phyloP scores from a whole-genome alignment of 208 protist genomes.

The Wallacemonas sp. region DNA sequence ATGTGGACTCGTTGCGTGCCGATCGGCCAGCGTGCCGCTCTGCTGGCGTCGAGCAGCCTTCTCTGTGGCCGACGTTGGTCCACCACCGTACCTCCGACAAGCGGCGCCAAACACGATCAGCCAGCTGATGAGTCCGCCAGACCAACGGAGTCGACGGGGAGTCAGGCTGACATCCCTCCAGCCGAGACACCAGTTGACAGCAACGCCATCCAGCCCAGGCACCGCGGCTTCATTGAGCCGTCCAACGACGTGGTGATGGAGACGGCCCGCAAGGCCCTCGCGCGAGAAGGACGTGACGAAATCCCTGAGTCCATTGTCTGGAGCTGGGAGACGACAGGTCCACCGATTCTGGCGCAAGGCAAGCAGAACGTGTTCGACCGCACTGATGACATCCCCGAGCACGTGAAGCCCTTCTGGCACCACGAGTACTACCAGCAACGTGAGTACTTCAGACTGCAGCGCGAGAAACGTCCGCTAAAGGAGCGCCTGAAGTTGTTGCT shows the following conservation, averaged over 20 bases:
- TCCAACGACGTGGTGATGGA: conserved; percentile 87
- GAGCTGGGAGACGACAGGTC: conserved; percentile 72
- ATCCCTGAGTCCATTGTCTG: conserved; percentile 70
- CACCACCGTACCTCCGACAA: background rate
- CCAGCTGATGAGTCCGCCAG: background rate
- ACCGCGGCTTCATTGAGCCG: conserved; percentile 71
- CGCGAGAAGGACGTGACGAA: conserved; percentile 71
- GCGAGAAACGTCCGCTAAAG: conserved; percentile 71
- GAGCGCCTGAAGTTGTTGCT: conserved; percentile 51
- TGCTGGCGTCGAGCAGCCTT: conserved; percentile 1
- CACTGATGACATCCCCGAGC: conserved; percentile 85
- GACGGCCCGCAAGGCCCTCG: conserved; percentile 78
- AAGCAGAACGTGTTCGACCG: conserved; percentile 86
- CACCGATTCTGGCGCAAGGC: conserved; percentile 68
- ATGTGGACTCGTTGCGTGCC: conserved; percentile 17
- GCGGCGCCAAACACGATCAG: background rate
- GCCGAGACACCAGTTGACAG: background rate
- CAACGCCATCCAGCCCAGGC: conserved; percentile 29
- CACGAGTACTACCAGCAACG: conserved; percentile 89
- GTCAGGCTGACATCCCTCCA: too few species aligned
- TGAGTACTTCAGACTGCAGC: conserved; percentile 84
- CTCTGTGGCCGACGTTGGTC: background rate
- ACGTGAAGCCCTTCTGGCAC: conserved; percentile 88
- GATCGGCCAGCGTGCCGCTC: background rate
- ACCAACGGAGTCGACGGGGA: background rate